Evolutionary conservation across 2,329 filamentous ascomycete genomes (phyloP), one percentile per base, ranked within the genome.

Genomic region (Aspergillus jensenii): DNA sequence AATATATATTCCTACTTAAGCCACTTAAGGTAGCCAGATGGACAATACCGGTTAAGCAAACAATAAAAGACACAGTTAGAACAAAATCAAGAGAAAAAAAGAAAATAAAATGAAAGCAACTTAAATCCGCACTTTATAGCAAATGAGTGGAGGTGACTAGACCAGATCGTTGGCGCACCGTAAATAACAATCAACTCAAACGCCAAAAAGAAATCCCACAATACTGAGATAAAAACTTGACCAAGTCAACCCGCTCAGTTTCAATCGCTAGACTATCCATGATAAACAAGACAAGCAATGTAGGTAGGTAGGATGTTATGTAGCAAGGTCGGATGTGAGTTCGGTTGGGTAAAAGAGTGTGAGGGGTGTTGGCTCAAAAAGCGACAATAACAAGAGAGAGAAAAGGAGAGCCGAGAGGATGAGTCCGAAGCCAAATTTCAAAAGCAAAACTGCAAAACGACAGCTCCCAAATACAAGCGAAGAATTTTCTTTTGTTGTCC

Each of bases 231-330:
- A 33, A 46, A 25, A 17, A 31, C 33, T 47, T 46, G 35, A 39
- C 40, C 52, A 54, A 53, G 61, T 62, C 66, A 66, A 67, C 62
- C 65, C 68, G 66, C 65, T 68, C 60, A 68, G 57, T 64, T 41
- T 68, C 64, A 65, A 66, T 67, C 68, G 68, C 68, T 70, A 67
- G 60, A 68, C 61, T 66, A 65, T 67, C 63, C 66, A 67, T 66
- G 58, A 66, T 59, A 68, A 63, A 52, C 59, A 64, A 59, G 59
- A 64, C 58, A 60, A 53, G 59, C 52, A 55, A 54, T 46, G 52
- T 59, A 63, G 48, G 61, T 60, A 62, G 54, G 52, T 45, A 53
- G 44, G 55, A 59, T 43, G 53, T 52, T 27, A 50, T 39, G 19
- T 47, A 31, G 44, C 23, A 31, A 27, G 43, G 21, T 25, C 31